Evolutionary conservation across 768 basidiomycete genomes (phyloP).

Genomic region (Phaeotremella fagi): DNA sequence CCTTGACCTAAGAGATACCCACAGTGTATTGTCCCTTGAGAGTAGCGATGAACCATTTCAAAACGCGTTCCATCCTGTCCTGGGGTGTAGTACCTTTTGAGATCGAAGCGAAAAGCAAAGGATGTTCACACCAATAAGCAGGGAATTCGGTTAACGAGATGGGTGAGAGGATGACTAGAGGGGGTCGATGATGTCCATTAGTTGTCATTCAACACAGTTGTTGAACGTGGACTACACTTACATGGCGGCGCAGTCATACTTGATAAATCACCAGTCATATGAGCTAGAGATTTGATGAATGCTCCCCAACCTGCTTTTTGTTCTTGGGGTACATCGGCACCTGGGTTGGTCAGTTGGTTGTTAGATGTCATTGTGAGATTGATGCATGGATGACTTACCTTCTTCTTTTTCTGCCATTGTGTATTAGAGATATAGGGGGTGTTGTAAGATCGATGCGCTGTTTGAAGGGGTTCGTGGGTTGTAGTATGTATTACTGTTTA

Average conservation of each 20-base stretch:
- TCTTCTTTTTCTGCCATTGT: conserved; percentile 5
- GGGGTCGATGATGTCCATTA: conserved; percentile 38
- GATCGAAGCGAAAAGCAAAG: conserved; percentile 81
- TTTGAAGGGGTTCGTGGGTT: too few species aligned
- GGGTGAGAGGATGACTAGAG: conserved; percentile 72
- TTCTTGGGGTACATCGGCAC: conserved; percentile 63
- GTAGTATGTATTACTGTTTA: too few species aligned
- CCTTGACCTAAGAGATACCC: conserved; percentile 15
- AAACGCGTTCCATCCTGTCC: conserved; percentile 70
- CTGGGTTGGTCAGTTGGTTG: too few species aligned
- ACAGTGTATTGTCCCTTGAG: conserved; percentile 74
- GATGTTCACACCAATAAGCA: conserved; percentile 96
- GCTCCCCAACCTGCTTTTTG: conserved; percentile 84
- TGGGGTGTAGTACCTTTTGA: conserved; percentile 69
- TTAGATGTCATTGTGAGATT: too few species aligned
- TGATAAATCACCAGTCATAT: conserved; percentile 81
- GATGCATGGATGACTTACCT: background rate
- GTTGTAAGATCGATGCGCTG: background rate
- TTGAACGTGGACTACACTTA: conserved; percentile 11
- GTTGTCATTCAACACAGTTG: background rate
- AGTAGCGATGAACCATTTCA: conserved; percentile 95
- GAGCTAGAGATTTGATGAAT: conserved; percentile 81
- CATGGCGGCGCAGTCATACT: conserved; percentile 51
- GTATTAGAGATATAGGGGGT: background rate
- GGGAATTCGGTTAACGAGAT: conserved; percentile 89